phyloP scores from a whole-genome alignment of 2,329 filamentous ascomycete genomes.

The Eutypella sp. region DNA sequence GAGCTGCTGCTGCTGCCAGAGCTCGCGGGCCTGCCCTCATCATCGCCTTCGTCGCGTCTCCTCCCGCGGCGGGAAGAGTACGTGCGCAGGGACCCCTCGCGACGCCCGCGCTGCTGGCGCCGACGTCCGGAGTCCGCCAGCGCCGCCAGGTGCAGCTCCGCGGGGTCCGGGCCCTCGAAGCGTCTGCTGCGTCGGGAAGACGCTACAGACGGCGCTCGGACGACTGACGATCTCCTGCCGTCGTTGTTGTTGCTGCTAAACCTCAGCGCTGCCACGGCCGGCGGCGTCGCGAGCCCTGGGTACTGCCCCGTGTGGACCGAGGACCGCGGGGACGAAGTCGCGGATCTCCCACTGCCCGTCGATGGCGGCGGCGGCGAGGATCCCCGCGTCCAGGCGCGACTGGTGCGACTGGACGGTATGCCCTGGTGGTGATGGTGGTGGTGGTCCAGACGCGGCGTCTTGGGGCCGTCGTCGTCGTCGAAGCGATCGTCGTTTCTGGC shows the following conservation, averaged over 20 bases:
- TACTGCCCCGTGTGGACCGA: conserved; percentile 8
- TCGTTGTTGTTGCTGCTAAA: conserved; percentile 3
- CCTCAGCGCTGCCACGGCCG: conserved; percentile 12
- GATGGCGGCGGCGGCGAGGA: conserved; percentile 17
- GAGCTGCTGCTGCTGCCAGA: no score
- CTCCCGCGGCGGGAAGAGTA: no score
- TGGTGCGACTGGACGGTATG: conserved; percentile 36
- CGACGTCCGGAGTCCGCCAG: conserved; percentile 36
- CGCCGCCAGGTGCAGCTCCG: conserved; percentile 42
- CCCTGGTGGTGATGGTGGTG: conserved; percentile 28
- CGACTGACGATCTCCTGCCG: conserved; percentile 7
- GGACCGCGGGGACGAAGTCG: background rate
- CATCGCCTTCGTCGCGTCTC: conserved; percentile 8
- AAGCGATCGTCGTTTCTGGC: conserved; percentile 3
- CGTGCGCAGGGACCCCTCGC: no score
- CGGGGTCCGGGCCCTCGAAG: conserved; percentile 41
- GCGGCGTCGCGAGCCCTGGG: conserved; percentile 17
- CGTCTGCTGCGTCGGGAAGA: conserved; percentile 14
- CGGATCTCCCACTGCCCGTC: no score
- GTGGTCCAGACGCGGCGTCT: conserved; percentile 36
- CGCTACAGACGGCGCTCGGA: background rate
- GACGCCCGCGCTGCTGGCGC: conserved; percentile 27
- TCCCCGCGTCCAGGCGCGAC: conserved; percentile 33
- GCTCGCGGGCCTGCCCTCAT: conserved; percentile 10
- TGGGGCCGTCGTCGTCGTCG: conserved; percentile 37